Evolutionary conservation across 768 basidiomycete genomes (phyloP).

Genomic region (Russula ochroleuca): DNA sequence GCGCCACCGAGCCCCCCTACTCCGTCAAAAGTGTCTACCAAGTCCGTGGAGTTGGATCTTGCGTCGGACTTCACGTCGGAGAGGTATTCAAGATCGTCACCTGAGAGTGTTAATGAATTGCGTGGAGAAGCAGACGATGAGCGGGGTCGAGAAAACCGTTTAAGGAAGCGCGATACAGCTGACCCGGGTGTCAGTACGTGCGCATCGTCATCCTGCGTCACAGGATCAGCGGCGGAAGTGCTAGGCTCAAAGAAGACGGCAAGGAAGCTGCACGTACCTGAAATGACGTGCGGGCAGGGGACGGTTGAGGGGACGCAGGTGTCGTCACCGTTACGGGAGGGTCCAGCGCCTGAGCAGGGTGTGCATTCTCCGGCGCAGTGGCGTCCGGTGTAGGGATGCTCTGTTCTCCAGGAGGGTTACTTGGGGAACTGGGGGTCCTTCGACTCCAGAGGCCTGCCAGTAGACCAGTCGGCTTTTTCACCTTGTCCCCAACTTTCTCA

Average conservation of each 20-base stretch:
- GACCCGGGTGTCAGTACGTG: constrained; percentile 41
- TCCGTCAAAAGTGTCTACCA: constrained; percentile 35
- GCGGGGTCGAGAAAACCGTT: constrained; percentile 60
- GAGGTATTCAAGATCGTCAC: constrained; percentile 79
- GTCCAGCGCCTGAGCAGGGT: background rate
- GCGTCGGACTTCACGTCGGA: constrained; percentile 42
- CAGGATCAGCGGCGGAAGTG: constrained; percentile 25
- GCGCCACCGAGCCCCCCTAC: constrained; percentile 40
- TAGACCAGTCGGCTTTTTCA: constrained; percentile 50
- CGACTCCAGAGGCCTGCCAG: constrained; percentile 67
- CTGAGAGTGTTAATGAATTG: constrained; percentile 65
- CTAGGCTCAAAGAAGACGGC: constrained; percentile 15
- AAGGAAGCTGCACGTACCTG: constrained; percentile 23
- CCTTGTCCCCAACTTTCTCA: constrained; percentile 43
- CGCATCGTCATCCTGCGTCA: constrained; percentile 24
- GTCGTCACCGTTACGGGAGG: constrained; percentile 5
- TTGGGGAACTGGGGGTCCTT: constrained; percentile 27
- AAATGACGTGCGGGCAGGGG: background rate
- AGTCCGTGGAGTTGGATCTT: constrained; percentile 49
- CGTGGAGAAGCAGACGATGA: constrained; percentile 38
- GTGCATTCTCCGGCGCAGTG: constrained; percentile 4
- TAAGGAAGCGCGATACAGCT: constrained; percentile 79
- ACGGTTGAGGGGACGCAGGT: background rate
- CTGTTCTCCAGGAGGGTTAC: constrained; percentile 2
- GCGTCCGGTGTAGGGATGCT: background rate